Conservation (phyloP, 2,329 filamentous ascomycete species). For the Aquanectria penicillioides region DNA sequence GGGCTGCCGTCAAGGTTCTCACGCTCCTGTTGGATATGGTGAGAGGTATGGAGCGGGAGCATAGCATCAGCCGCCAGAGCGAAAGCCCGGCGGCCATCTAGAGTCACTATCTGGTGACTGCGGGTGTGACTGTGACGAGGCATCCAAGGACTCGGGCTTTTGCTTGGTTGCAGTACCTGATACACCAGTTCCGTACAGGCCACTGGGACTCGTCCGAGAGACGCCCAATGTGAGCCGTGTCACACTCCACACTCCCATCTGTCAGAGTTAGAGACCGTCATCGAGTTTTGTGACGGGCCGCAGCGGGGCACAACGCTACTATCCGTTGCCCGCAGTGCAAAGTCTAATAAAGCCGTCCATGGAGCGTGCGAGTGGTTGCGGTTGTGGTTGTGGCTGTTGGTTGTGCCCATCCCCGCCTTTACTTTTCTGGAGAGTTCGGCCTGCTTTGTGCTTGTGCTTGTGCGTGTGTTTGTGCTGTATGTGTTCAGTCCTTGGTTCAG, state of each 20-base stretch:
- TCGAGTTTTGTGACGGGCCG: constrained; percentile 22
- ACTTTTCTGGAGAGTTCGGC: too few species aligned
- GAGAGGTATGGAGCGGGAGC: not conserved
- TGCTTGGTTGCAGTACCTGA: constrained; percentile 10
- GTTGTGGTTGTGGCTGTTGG: not conserved
- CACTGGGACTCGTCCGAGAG: not conserved
- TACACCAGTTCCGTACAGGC: not conserved
- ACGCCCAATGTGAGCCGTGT: constrained; percentile 15
- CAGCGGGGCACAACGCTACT: constrained; percentile 12
- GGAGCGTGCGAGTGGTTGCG: not conserved
- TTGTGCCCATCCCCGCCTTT: not conserved
- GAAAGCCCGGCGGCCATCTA: not conserved
- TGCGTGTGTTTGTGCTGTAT: too few species aligned
- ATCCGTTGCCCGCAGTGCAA: constrained; percentile 5
- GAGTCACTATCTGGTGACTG: not conserved
- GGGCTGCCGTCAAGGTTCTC: constrained; percentile 21
- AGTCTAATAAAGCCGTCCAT: not conserved
- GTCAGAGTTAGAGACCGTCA: constrained; percentile 21
- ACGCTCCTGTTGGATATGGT: not conserved
- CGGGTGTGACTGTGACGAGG: constrained; percentile 1
- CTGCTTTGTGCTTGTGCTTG: too few species aligned
- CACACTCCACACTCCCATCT: constrained; percentile 9
- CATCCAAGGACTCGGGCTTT: constrained; percentile 9
- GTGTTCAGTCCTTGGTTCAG: too few species aligned
- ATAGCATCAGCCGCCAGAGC: not conserved